These are phyloP conservation scores for Gastrolobium bilobum DNA, from an alignment of 306 rosid species.

Conservation along the genomic window DNA sequence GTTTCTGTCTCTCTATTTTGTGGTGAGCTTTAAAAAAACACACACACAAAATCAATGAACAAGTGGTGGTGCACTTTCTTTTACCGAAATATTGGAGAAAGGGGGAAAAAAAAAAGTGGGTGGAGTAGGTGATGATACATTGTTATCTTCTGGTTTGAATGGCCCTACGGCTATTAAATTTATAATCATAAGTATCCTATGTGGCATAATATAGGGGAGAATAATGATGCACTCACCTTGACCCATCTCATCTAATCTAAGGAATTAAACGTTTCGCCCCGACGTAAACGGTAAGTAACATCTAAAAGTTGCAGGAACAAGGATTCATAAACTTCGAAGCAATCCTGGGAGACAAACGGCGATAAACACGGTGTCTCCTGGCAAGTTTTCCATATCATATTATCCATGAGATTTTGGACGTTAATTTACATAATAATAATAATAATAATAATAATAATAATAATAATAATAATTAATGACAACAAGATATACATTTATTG, in stretches of 20 bases:
- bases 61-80: too few species aligned
- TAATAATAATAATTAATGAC: too few species aligned
- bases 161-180: not conserved
- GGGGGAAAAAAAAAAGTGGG: too few species aligned
- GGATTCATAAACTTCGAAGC: not conserved
- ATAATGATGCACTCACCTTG: conserved; percentile 5
- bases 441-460: not conserved
- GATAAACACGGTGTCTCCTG: conserved; percentile 43
- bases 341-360: conserved; percentile 54
- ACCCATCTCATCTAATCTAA: too few species aligned
- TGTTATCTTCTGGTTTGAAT: not conserved
- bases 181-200: not conserved
- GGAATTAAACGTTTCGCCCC: conserved; percentile 37
- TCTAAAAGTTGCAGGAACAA: conserved; percentile 24
- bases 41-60: too few species aligned
- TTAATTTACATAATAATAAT: not conserved
- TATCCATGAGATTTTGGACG: not conserved
- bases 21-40: too few species aligned
- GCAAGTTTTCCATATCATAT: too few species aligned
- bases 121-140: too few species aligned
- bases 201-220: not conserved
- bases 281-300: conserved; percentile 70
- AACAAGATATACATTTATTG: too few species aligned
- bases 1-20: too few species aligned
- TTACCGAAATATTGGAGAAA: too few species aligned